A percentile compares a stretch with the other conserved stretches of the same genome.
Evolutionary conservation across 352 stramenopile species (phyloP).

Genomic region (Blastocystis sp.): DNA sequence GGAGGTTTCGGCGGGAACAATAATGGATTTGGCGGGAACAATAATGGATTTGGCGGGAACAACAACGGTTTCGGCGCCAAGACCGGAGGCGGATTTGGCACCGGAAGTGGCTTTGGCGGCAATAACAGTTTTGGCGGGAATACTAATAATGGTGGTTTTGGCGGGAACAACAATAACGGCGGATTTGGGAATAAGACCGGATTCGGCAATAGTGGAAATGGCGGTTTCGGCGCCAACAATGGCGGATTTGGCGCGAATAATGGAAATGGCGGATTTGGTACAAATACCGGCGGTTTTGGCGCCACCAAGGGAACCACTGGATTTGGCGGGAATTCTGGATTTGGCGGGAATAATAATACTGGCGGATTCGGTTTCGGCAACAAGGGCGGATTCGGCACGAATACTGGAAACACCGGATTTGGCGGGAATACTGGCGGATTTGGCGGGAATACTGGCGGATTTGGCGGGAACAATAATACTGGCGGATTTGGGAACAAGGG

Average conservation of each 20-base stretch:
- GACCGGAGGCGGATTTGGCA: neutral
- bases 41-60: neutral
- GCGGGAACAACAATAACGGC: neutral
- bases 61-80: neutral
- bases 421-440: neutral
- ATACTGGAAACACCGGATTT: neutral
- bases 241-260: slow-evolving; percentile 31
- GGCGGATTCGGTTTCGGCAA: neutral
- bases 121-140: neutral
- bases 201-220: neutral
- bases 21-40: slow-evolving; percentile 28
- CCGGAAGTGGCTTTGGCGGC: neutral
- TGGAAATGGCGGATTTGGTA: too few relatives aligned
- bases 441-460: neutral
- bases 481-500: slow-evolving; percentile 26
- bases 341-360: neutral
- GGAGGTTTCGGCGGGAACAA: slow-evolving; percentile 11
- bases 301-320: neutral
- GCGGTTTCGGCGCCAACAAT: slow-evolving; percentile 32
- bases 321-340: neutral
- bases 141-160: neutral
- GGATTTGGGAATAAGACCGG: slow-evolving; percentile 18
- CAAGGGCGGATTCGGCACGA: neutral
- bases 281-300: neutral
- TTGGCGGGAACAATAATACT: slow-evolving; percentile 1